Evolutionary conservation across 306 rosid species (phyloP), one percentile per base, ranked within the genome.

Genomic region (Cicer pinnatifidum): DNA sequence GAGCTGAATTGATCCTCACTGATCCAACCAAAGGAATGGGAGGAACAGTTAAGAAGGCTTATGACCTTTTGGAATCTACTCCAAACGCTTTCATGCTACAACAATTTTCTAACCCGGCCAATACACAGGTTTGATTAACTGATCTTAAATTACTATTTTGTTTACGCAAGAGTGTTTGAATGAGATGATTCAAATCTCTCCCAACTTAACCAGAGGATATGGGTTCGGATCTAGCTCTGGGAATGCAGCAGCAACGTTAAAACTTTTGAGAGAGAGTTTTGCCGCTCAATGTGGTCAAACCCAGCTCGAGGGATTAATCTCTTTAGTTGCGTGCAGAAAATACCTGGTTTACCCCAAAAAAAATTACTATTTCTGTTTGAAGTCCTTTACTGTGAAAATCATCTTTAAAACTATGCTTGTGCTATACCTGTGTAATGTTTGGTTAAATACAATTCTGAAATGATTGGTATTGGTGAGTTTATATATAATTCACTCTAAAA

Each of bases 31-130:
- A 81, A 44, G 84, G 84, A 45, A 81, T 81, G 84, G 84, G 84
- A 51, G 84, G 98, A 66, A 92, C 96, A 5, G 88, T 92, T 1
- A 92, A 86, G 78, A 92, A 92, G 82, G 98, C 98, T 19, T 89
- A 87, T 80, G 80, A 92, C 0, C 92, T 92, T 75, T 63, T 92
- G 53, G 98, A 92, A 53, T 78, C 86, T 37, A 90, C 95, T 6
- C 98, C 98, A 8, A 51, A 90, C 82, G 96, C 89, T 51, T 82
- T 72, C 78, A 90, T 92, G 98, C 85, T 92, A 75, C 95, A 92
- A 74, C 98, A 92, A 40, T 92, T 92, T 64, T 87, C 97, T 12
- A 92, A 92, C 37, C 97, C 98, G 4, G 98, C 96, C 63, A 90
- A 92, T 73, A 83, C 95, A 35, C 83, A 75, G 96, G 98, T 87